Evolutionary conservation across 257 asterid species (phyloP).

Genomic region (Petunia secreta): DNA sequence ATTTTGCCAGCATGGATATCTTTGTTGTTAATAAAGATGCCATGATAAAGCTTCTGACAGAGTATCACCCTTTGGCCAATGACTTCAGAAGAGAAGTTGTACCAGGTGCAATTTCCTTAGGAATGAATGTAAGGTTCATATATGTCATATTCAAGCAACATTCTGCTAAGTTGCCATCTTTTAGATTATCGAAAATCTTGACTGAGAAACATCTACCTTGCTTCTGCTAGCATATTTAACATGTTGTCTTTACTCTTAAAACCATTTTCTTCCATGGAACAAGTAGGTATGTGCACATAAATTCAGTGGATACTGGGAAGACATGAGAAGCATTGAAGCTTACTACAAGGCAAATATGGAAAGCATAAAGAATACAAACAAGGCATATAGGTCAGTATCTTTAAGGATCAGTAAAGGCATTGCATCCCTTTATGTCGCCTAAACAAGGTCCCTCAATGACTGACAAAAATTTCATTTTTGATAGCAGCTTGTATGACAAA

Average conservation of each 20-base stretch:
- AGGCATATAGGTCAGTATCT: slow-evolving; percentile 55
- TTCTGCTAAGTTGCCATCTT: neutral
- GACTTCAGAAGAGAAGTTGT: slow-evolving; percentile 68
- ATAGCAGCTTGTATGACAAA: slow-evolving; percentile 65
- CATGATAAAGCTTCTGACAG: slow-evolving; percentile 69
- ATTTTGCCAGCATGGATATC: slow-evolving; percentile 74
- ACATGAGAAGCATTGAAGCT: slow-evolving; percentile 76
- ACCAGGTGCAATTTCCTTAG: slow-evolving; percentile 78
- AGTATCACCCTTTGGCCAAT: slow-evolving; percentile 62
- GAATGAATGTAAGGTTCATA: slow-evolving; percentile 63
- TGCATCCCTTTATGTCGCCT: slow-evolving; percentile 22
- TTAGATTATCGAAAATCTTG: neutral
- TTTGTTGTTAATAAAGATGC: slow-evolving; percentile 67
- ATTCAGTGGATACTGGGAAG: slow-evolving; percentile 87
- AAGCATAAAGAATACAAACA: slow-evolving; percentile 45
- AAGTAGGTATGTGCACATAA: slow-evolving; percentile 57
- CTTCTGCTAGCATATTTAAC: neutral
- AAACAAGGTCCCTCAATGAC: neutral
- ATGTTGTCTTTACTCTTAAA: slow-evolving; percentile 1
- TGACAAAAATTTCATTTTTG: slow-evolving; percentile 2
- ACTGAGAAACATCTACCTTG: neutral
- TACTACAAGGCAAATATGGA: slow-evolving; percentile 81
- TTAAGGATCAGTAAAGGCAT: slow-evolving; percentile 16
- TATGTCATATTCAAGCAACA: neutral
- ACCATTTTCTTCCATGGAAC: neutral